These are phyloP conservation scores for Sistotremastrum niveocremeum DNA, from an alignment of 768 basidiomycete species.

Conservation along the genomic window DNA sequence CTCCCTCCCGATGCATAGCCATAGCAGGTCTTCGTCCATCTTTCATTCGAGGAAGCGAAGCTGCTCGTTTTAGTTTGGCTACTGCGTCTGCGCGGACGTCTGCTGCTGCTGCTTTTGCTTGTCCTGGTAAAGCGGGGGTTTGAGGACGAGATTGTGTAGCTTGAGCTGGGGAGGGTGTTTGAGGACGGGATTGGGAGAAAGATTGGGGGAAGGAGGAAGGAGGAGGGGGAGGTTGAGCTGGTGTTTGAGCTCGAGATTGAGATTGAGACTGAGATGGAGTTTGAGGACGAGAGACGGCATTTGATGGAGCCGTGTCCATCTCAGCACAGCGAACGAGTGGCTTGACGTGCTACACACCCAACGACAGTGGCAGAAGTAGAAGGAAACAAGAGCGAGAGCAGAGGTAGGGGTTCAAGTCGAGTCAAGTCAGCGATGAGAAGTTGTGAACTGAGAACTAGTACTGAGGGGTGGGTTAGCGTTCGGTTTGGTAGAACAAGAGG, in stretches of 20 bases:
- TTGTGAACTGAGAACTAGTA: no score
- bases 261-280: background rate
- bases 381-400: no score
- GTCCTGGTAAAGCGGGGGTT: no score
- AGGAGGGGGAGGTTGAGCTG: constrained; percentile 1
- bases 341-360: no score
- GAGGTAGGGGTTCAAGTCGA: no score
- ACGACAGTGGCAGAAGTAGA: no score
- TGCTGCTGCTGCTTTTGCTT: constrained; percentile 22
- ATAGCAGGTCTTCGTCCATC: constrained; percentile 62
- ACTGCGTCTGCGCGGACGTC: constrained; percentile 83
- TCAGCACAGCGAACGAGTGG: no score
- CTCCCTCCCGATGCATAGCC: constrained; percentile 63
- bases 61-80: constrained; percentile 83
- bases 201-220: background rate
- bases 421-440: no score
- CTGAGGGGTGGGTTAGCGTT: no score
- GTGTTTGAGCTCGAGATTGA: background rate
- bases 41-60: constrained; percentile 84
- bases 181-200: background rate
- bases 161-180: constrained; percentile 21
- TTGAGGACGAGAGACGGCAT: background rate
- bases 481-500: no score
- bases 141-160: no score
- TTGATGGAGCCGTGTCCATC: no score